These are phyloP conservation scores for Fusarium sp. DNA, from an alignment of 2,329 filamentous ascomycete genomes.

Conservation along the genomic window DNA sequence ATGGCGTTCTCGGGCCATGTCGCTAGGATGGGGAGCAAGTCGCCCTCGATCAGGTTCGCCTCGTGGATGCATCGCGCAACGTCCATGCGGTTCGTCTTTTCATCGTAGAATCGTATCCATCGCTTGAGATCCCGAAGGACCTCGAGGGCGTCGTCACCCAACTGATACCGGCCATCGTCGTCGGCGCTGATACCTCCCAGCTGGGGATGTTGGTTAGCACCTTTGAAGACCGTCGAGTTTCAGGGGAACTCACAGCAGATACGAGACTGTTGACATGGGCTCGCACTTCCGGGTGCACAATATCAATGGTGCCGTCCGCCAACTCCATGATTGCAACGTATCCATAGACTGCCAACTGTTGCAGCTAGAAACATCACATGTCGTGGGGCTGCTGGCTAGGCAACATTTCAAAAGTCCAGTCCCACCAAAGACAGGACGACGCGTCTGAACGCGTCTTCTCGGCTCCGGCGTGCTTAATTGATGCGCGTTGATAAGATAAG, in stretches of 20 bases:
- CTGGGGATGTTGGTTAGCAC: constrained; percentile 58
- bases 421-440: constrained; percentile 23
- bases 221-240: not conserved
- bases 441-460: constrained; percentile 38
- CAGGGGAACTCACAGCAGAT: constrained; percentile 77
- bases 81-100: constrained; percentile 93
- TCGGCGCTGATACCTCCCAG: constrained; percentile 85
- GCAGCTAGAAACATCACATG: constrained; percentile 27
- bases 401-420: constrained; percentile 29
- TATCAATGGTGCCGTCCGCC: constrained; percentile 63
- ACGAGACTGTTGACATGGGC: constrained; percentile 94
- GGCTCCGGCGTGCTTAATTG: constrained; percentile 32
- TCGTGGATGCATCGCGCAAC: constrained; percentile 93
- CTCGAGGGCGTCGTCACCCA: constrained; percentile 93
- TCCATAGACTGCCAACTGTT: constrained; percentile 22
- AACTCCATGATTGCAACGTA: constrained; percentile 62
- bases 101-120: constrained; percentile 96
- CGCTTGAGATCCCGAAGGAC: constrained; percentile 92
- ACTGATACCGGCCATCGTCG: constrained; percentile 84
- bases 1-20: constrained; percentile 80
- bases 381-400: constrained; percentile 32
- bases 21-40: constrained; percentile 89
- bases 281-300: constrained; percentile 91
- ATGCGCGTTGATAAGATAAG: constrained; percentile 31
- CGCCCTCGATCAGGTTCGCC: constrained; percentile 89